phyloP scores from a whole-genome alignment of 331 rosid genomes.

The Rhamnella rubrinervis region DNA sequence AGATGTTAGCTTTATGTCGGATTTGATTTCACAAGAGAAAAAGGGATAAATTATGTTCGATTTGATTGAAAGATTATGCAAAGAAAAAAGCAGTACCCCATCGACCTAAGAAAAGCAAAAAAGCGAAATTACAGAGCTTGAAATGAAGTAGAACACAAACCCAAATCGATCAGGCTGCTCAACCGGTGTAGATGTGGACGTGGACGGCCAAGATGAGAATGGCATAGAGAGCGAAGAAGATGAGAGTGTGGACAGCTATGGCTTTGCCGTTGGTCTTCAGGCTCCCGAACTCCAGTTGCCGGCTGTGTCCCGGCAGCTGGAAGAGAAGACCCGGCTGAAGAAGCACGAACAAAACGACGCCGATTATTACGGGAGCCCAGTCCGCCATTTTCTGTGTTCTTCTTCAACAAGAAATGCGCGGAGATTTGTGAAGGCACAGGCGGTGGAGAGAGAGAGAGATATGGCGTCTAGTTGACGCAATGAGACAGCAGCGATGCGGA shows the following conservation, averaged over 20 bases:
- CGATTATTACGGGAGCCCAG: conserved; percentile 86
- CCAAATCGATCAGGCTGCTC: conserved; percentile 18
- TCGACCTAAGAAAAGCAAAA: no score
- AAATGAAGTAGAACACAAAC: neutral
- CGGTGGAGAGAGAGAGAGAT: conserved; percentile 6
- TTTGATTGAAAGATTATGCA: neutral
- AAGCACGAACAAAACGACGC: conserved; percentile 82
- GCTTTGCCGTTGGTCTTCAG: conserved; percentile 95
- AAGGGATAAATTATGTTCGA: neutral
- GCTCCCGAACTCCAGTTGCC: conserved; percentile 71
- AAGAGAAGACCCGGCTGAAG: conserved; percentile 88
- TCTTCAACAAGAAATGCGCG: no score
- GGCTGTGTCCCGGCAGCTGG: conserved; percentile 69
- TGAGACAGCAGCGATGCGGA: neutral
- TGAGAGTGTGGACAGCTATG: conserved; percentile 77
- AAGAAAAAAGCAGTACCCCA: neutral
- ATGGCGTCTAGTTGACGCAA: neutral
- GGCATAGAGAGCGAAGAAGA: conserved; percentile 76
- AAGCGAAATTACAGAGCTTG: no score
- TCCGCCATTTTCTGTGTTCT: conserved; percentile 52
- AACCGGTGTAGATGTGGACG: conserved; percentile 85
- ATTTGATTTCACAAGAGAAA: neutral
- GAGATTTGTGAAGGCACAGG: neutral
- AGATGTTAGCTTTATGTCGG: neutral
- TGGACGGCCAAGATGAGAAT: conserved; percentile 67